Evolutionary conservation across 805 yeast species (phyloP), one percentile per base, ranked within the genome.

Genomic region (Suhomyces canberraensis): DNA sequence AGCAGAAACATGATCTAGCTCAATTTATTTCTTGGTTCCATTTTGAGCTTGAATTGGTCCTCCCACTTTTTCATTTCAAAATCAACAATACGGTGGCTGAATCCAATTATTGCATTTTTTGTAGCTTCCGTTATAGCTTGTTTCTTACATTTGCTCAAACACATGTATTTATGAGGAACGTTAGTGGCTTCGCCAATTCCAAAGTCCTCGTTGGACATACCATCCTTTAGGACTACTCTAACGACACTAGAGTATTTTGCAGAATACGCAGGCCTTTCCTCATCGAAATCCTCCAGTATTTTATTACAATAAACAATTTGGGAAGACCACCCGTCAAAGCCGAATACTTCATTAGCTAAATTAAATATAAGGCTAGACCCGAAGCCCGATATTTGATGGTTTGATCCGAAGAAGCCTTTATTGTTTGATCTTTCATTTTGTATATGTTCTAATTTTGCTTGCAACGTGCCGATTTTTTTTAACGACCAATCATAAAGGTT

Each of bases 241-340:
- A 72, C 57, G n/a, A 37, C 39, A 7, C 61, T 69, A 11, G 43
- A 40, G 9, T 60, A 56, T 13, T 45, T 46, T 22, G 56, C 53
- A 4, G 60, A 50, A 41, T 36, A 49, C 16, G 45, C 31, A 31
- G 28, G n/a, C 11, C 55, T 37, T 35, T 54, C 45, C 16, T 49
- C 51, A 31, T 62, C 49, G 13, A 54, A 46, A 6, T 46, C 48
- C 20, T 50, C 50, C 14, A 34, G 36, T 16, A 51, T 44, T 7
- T 41, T 35, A 3, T 37, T 40, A 25, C 52, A 55, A 4, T 50
- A 54, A 9, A 66, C 18, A 1, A 78, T 56, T 32, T 65, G 66
- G 21, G 73, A 61, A 5, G 70, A 64, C 84, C 84, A 78, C 7
- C 84, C 83, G 41, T 75, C 64, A 48, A 60, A 73, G 0, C 82